Evolutionary conservation across 768 basidiomycete genomes (phyloP).

Genomic region (Hypholoma fasciculare): DNA sequence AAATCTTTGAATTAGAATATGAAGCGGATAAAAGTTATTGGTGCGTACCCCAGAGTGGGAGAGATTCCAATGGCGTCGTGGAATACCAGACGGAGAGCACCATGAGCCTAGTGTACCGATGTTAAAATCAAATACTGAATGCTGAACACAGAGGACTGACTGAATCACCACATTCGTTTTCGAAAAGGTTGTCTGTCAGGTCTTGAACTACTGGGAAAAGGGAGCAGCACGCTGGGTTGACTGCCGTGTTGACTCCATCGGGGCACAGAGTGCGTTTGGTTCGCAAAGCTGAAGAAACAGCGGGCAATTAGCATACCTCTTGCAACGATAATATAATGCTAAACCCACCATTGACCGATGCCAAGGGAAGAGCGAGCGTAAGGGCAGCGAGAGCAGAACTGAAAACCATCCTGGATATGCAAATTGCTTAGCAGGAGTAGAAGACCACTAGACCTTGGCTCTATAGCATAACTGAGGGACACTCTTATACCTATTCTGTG

Average conservation of each 20-base stretch:
- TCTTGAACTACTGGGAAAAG: slow-evolving; percentile 25
- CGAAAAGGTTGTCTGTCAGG: slow-evolving; percentile 24
- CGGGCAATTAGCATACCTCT: neutral
- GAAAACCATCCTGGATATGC: slow-evolving; percentile 3
- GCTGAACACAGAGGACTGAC: slow-evolving; percentile 6
- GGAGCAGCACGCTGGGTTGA: slow-evolving; percentile 28
- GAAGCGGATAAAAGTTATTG: neutral
- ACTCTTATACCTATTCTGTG: slow-evolving; percentile 8
- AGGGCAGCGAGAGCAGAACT: slow-evolving; percentile 2
- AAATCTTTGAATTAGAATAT: neutral
- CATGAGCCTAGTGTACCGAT: slow-evolving; percentile 19
- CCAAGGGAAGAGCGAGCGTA: neutral
- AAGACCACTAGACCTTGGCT: neutral
- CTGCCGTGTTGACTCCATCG: slow-evolving; percentile 26
- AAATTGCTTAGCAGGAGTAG: neutral
- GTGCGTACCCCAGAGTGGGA: slow-evolving; percentile 25
- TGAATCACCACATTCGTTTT: slow-evolving; percentile 30
- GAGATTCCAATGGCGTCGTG: slow-evolving; percentile 49
- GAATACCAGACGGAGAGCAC: slow-evolving; percentile 35
- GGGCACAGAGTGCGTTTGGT: slow-evolving; percentile 25
- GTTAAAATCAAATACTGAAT: neutral
- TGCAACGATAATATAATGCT: neutral
- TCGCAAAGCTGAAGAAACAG: neutral
- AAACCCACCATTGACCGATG: neutral
- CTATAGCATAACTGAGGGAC: neutral